Conservation (phyloP, 768 basidiomycete genomes). For the Termitomyces sp. region DNA sequence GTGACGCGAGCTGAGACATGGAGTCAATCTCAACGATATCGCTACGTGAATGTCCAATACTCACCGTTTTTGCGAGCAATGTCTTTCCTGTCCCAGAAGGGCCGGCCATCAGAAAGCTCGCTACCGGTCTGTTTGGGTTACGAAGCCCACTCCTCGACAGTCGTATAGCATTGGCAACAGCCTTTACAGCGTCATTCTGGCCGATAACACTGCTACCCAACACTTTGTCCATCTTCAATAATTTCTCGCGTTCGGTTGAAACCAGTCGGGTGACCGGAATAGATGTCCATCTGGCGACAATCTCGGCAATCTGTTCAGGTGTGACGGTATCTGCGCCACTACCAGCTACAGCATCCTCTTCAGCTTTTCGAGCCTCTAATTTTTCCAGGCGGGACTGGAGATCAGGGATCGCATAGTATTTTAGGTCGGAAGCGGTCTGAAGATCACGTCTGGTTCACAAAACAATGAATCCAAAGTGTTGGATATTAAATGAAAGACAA, state of each 20-base stretch:
- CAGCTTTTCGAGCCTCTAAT: slow-evolving; percentile 68
- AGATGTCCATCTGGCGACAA: slow-evolving; percentile 89
- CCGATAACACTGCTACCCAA: slow-evolving; percentile 78
- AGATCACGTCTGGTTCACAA: slow-evolving; percentile 51
- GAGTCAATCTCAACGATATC: not conserved
- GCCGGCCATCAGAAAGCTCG: slow-evolving; percentile 91
- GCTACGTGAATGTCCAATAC: slow-evolving; percentile 18
- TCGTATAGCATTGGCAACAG: slow-evolving; percentile 91
- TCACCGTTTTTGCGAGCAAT: slow-evolving; percentile 81
- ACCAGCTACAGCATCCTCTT: slow-evolving; percentile 57
- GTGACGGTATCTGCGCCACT: slow-evolving; percentile 67
- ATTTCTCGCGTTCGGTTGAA: slow-evolving; percentile 88
- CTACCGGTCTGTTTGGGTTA: slow-evolving; percentile 82
- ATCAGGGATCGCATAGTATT: slow-evolving; percentile 91
- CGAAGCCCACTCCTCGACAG: slow-evolving; percentile 92
- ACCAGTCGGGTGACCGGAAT: slow-evolving; percentile 86
- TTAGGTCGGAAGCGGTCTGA: slow-evolving; percentile 78
- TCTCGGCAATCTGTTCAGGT: slow-evolving; percentile 88
- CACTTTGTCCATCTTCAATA: slow-evolving; percentile 81
- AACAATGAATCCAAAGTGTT: slow-evolving; percentile 11
- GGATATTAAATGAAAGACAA: not conserved
- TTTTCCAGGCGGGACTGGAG: slow-evolving; percentile 66
- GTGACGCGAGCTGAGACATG: slow-evolving; percentile 63
- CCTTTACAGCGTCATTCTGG: slow-evolving; percentile 85
- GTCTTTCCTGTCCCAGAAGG: slow-evolving; percentile 92